Evolutionary conservation across 164 flowering plant species (phyloP), one percentile per base, ranked within the genome.

Genomic region (Aristolochia fimbriata): DNA sequence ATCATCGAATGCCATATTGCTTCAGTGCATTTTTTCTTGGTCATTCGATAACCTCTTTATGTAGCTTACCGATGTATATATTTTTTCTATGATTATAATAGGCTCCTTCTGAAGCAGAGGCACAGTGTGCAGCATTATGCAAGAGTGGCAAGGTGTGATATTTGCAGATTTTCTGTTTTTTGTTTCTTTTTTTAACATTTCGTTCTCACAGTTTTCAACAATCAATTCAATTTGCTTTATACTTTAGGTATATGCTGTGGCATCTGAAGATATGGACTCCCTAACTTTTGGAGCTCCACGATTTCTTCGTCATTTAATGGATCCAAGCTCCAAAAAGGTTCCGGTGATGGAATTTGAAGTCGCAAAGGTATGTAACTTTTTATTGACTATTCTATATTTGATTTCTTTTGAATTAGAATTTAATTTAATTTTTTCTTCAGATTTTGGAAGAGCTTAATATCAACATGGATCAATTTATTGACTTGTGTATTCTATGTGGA

Each of bases 71-170:
- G 20, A 22, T 55, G 16, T 24, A 25, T 62, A 37, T 27, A 33
- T 48, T 6, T 55, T 62, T 51, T 51, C 31, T 17, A 15, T n/a
- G 22, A 20, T 63, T 57, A 51, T 64, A 88, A 51, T 64, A 88
- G 99, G 97, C 99, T 76, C 88, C 94, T 69, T 94, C 90, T 59
- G 99, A 94, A 77, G 96, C 97, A 65, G 99, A 94, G 71, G 96
- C 97, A 46, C 88, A 94, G 65, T 94, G 99, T 74, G 97, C 97
- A 69, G 84, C 90, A 60, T 96, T 94, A 72, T 88, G 96, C 83
- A 85, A 88, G 71, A 69, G 76, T 45, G 96, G 81, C 50, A 80
- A 91, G 87, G 99, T 63, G 71, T 64, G 87, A 52, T 63, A 12
- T 58, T 47, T 37, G 51, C 6, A 10, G 22, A 15, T 15, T 1